These are phyloP conservation scores for Malassezia restricta DNA, from an alignment of 1,284 basidiomycete species.

Conservation along the genomic window DNA sequence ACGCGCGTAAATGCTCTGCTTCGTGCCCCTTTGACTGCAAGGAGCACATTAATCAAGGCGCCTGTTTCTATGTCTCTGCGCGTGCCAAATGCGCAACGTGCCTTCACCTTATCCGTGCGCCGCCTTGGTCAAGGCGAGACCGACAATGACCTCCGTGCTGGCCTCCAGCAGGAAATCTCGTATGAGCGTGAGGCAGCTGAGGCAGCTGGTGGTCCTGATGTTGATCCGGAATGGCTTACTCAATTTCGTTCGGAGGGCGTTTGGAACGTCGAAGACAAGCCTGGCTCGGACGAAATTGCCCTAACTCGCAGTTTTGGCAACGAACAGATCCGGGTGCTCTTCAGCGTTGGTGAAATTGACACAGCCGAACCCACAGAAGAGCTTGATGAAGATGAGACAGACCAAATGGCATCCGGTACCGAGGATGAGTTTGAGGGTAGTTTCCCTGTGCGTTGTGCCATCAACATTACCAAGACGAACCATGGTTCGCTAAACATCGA, in stretches of 20 bases:
- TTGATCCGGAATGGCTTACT: conserved; percentile 63
- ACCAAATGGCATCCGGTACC: conserved; percentile 47
- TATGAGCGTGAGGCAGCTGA: conserved; percentile 60
- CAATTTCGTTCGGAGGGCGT: conserved; percentile 62
- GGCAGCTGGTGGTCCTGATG: conserved; percentile 12
- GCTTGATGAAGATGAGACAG: conserved; percentile 47
- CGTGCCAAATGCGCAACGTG: background rate
- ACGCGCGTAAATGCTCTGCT: background rate
- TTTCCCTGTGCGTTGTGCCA: conserved; percentile 62
- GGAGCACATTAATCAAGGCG: background rate
- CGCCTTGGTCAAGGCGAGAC: conserved; percentile 49
- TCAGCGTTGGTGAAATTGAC: conserved; percentile 41
- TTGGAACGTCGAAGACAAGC: conserved; percentile 65
- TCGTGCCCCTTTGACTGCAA: background rate
- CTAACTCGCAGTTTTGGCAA: conserved; percentile 76
- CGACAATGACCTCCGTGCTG: conserved; percentile 62
- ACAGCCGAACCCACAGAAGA: conserved; percentile 20
- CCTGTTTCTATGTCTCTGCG: background rate
- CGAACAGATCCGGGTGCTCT: conserved; percentile 52
- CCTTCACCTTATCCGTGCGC: conserved; percentile 11
- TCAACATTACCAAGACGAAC: conserved; percentile 69
- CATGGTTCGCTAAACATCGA: conserved; percentile 39
- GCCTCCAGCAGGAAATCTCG: conserved; percentile 67
- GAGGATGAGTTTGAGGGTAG: conserved; percentile 22
- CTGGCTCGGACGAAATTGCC: conserved; percentile 69